These are phyloP conservation scores for Eucalyptus sp. DNA, from an alignment of 345 rosid species.

Conservation along the genomic window DNA sequence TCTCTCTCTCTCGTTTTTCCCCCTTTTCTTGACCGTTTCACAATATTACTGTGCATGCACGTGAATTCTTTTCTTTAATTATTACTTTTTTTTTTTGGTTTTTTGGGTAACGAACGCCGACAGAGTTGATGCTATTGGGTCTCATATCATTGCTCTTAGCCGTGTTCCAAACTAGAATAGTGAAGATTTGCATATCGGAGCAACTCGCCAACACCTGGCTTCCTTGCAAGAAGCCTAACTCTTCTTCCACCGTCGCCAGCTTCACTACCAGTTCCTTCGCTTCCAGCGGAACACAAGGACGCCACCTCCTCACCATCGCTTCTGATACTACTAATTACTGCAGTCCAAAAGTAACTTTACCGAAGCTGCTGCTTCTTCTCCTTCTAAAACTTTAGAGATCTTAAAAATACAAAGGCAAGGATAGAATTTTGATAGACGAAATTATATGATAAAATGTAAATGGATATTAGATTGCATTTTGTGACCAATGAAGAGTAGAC, in stretches of 20 bases:
- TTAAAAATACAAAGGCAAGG: no score
- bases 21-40: no score
- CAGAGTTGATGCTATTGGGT: conserved; percentile 91
- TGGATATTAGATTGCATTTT: no score
- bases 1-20: no score
- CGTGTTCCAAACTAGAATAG: conserved; percentile 37
- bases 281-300: not conserved
- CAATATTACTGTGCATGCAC: not conserved
- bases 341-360: conserved; percentile 6
- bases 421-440: no score
- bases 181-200: conserved; percentile 37
- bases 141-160: conserved; percentile 69
- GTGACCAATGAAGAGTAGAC: no score
- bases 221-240: conserved; percentile 30
- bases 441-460: no score
- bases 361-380: no score
- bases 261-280: conserved; percentile 14
- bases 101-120: not conserved
- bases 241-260: conserved; percentile 10
- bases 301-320: conserved; percentile 47
- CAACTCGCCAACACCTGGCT: conserved; percentile 25
- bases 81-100: not conserved
- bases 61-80: not conserved
- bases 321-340: conserved; percentile 9
- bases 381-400: not conserved